phyloP scores from a whole-genome alignment of 2,329 filamentous ascomycete species.

The Colletotrichum liriopes region DNA sequence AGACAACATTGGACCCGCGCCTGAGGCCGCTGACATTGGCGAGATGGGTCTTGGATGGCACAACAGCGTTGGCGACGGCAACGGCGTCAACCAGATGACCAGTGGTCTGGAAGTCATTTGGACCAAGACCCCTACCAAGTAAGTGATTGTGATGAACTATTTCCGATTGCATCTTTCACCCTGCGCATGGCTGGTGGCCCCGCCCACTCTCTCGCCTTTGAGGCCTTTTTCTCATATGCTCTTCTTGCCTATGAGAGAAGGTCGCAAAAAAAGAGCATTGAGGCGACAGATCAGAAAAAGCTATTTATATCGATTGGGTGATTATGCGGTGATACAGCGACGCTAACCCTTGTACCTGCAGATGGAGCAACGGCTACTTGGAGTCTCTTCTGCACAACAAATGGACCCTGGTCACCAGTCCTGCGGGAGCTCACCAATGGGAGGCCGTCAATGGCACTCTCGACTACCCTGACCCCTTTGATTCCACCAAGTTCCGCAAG shows the following conservation, averaged over 20 bases:
- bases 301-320: slow-evolving; percentile 38
- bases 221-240: slow-evolving; percentile 15
- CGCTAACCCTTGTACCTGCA: slow-evolving; percentile 40
- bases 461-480: slow-evolving; percentile 81
- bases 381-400: slow-evolving; percentile 85
- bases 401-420: slow-evolving; percentile 83
- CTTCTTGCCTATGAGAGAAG: slow-evolving; percentile 18
- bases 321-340: slow-evolving; percentile 35
- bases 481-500: slow-evolving; percentile 79
- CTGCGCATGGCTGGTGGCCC: neutral
- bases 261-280: neutral
- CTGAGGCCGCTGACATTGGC: slow-evolving; percentile 75
- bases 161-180: slow-evolving; percentile 17
- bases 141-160: slow-evolving; percentile 27
- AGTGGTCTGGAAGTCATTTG: slow-evolving; percentile 85
- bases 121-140: slow-evolving; percentile 81
- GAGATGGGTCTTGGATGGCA: slow-evolving; percentile 81
- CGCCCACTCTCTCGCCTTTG: neutral
- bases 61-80: slow-evolving; percentile 76
- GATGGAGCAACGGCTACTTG: slow-evolving; percentile 81
- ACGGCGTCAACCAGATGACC: slow-evolving; percentile 82
- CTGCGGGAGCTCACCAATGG: slow-evolving; percentile 84
- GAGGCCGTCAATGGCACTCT: slow-evolving; percentile 77
- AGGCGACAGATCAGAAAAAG: slow-evolving; percentile 17
- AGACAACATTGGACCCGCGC: slow-evolving; percentile 77